Evolutionary conservation across 129 eudicot genomes (phyloP).

Genomic region (Flaveria bidentis): DNA sequence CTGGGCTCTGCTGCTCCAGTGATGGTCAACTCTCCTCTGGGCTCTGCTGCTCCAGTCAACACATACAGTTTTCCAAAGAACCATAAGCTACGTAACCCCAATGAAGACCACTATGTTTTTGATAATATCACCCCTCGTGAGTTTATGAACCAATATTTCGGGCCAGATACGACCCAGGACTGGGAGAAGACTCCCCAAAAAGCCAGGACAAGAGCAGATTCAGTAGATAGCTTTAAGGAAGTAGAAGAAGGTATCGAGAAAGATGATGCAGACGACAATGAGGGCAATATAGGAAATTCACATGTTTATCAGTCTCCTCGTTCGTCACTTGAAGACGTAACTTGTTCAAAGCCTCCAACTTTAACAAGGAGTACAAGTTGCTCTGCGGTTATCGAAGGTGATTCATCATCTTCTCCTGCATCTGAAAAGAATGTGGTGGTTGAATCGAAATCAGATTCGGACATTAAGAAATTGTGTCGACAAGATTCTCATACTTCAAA

Average conservation of each 20-base stretch:
- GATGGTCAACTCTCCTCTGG: slow-evolving; percentile 36
- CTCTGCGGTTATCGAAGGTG: slow-evolving; percentile 34
- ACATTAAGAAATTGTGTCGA: slow-evolving; percentile 26
- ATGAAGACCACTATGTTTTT: slow-evolving; percentile 59
- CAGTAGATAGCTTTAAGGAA: slow-evolving; percentile 59
- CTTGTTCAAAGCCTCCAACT: slow-evolving; percentile 28
- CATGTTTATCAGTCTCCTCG: slow-evolving; percentile 30
- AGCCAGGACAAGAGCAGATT: slow-evolving; percentile 30
- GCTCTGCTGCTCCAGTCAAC: slow-evolving; percentile 35
- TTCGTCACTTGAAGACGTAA: slow-evolving; percentile 32
- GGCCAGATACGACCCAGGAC: slow-evolving; percentile 57
- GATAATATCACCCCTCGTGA: slow-evolving; percentile 61
- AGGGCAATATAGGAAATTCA: slow-evolving; percentile 29
- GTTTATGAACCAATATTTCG: slow-evolving; percentile 56
- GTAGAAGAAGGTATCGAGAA: slow-evolving; percentile 57
- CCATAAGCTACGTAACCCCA: slow-evolving; percentile 32
- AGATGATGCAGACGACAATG: slow-evolving; percentile 21
- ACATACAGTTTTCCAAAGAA: slow-evolving; percentile 33
- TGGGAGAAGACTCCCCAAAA: slow-evolving; percentile 53
- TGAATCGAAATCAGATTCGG: slow-evolving; percentile 37
- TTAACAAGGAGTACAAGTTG: slow-evolving; percentile 52
- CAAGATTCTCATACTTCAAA: slow-evolving; percentile 32
- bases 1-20: slow-evolving; percentile 18
- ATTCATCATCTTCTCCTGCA: slow-evolving; percentile 8
- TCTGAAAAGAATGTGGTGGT: slow-evolving; percentile 37